Percentiles rank a stretch among this genome's conserved stretches.
Evolutionary conservation across 768 basidiomycete genomes (phyloP).

Genomic region (Mycena filopes): DNA sequence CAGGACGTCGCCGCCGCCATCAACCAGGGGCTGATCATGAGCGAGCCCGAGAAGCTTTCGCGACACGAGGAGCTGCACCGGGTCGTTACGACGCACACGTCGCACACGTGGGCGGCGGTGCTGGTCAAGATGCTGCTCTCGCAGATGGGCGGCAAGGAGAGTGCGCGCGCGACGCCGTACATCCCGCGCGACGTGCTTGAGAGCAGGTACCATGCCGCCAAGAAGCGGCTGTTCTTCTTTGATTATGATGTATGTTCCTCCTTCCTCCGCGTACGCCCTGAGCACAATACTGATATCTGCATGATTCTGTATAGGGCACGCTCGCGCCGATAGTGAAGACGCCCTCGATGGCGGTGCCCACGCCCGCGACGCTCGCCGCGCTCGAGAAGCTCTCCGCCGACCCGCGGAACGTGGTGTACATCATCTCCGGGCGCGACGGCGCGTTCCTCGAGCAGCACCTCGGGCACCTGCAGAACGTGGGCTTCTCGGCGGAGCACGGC

Average conservation of each 20-base stretch:
- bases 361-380: constrained; percentile 75
- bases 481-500: constrained; percentile 97
- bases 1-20: constrained; percentile 92
- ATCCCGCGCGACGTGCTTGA: constrained; percentile 73
- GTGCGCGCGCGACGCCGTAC: constrained; percentile 86
- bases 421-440: constrained; percentile 96
- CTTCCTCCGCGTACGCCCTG: constrained; percentile 15
- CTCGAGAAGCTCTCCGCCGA: constrained; percentile 79
- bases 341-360: constrained; percentile 88
- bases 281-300: too few relatives aligned
- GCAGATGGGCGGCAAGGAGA: constrained; percentile 81
- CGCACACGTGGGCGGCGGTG: constrained; percentile 93
- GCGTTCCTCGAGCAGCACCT: constrained; percentile 93
- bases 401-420: constrained; percentile 92
- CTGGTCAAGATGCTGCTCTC: constrained; percentile 89
- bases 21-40: constrained; percentile 88
- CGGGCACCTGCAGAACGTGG: constrained; percentile 83
- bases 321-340: constrained; percentile 97
- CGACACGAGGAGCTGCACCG: constrained; percentile 84
- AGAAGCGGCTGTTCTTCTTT: constrained; percentile 91
- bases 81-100: constrained; percentile 91
- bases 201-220: constrained; percentile 70
- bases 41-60: constrained; percentile 72
- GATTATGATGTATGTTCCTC: constrained; percentile 87
- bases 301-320: constrained; percentile 91